Conservation (phyloP, 106 monocot species). For the Ottelia alismoides region DNA sequence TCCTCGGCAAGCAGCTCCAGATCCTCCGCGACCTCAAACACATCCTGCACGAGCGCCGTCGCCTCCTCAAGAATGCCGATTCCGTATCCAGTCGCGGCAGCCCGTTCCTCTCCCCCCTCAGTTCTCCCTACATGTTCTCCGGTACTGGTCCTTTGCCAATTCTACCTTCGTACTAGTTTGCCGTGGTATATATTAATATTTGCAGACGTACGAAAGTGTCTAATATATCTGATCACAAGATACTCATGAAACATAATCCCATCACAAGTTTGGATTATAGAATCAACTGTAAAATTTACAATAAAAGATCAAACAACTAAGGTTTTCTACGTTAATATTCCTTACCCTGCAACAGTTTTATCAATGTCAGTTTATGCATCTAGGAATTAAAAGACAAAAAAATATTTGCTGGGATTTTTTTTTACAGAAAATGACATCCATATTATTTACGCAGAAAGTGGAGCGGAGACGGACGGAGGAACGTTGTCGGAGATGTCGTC, state of each 20-base stretch:
- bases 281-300: no score
- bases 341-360: background rate
- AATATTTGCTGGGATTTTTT: no score
- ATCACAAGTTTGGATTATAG: no score
- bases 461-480: constrained; percentile 20
- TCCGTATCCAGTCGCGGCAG: background rate
- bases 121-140: constrained; percentile 17
- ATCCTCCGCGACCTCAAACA: constrained; percentile 71
- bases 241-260: no score
- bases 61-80: constrained; percentile 7
- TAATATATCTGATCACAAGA: no score
- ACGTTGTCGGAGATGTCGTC: constrained; percentile 2
- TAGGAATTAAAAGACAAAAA: no score
- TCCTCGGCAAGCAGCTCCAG: constrained; percentile 70
- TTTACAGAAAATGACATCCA: no score
- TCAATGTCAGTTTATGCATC: no score
- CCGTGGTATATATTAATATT: background rate
- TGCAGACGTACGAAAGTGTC: no score
- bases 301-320: no score
- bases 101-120: constrained; percentile 4
- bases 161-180: background rate
- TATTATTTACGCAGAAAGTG: background rate
- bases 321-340: background rate
- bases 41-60: constrained; percentile 52
- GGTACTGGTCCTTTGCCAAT: no score